Evolutionary conservation across 2,329 filamentous ascomycete species (phyloP).

Genomic region (Byssothecium circinans): DNA sequence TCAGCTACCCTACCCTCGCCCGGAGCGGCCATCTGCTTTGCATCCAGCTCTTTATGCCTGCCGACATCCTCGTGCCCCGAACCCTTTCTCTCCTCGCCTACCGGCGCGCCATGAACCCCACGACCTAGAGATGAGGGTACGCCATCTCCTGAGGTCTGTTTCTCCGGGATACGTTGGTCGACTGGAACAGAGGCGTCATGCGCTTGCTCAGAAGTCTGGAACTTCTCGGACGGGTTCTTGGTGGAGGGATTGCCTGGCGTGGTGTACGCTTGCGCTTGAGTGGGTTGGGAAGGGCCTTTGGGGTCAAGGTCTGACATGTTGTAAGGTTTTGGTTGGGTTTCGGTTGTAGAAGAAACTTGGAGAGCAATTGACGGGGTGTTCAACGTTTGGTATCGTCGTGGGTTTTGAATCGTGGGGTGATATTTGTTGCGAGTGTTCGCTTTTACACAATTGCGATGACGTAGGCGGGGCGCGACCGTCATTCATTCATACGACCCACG

Average conservation of each 20-base stretch:
- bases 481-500: slow-evolving; percentile 15
- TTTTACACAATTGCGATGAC: slow-evolving; percentile 26
- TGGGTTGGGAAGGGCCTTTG: slow-evolving; percentile 48
- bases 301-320: slow-evolving; percentile 46
- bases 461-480: slow-evolving; percentile 32
- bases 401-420: not conserved
- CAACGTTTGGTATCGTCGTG: not conserved
- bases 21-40: slow-evolving; percentile 51
- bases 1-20: slow-evolving; percentile 50
- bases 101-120: slow-evolving; percentile 48
- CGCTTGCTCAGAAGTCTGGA: slow-evolving; percentile 39
- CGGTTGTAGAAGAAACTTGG: not conserved
- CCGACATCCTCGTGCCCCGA: slow-evolving; percentile 46
- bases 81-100: slow-evolving; percentile 49
- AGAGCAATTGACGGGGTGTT: slow-evolving; percentile 1
- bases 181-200: slow-evolving; percentile 27
- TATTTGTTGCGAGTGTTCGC: slow-evolving; percentile 2
- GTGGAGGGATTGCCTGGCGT: slow-evolving; percentile 50
- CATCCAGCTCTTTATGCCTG: slow-evolving; percentile 51
- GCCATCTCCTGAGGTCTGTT: slow-evolving; percentile 43
- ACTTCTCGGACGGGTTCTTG: slow-evolving; percentile 45
- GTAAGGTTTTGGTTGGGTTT: not conserved
- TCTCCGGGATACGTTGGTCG: slow-evolving; percentile 44
- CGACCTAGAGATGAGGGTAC: slow-evolving; percentile 42
- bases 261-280: slow-evolving; percentile 48